Evolutionary conservation across 164 flowering plant species (phyloP), one percentile per base, ranked within the genome.

Genomic region (Stephania yunnanensis): DNA sequence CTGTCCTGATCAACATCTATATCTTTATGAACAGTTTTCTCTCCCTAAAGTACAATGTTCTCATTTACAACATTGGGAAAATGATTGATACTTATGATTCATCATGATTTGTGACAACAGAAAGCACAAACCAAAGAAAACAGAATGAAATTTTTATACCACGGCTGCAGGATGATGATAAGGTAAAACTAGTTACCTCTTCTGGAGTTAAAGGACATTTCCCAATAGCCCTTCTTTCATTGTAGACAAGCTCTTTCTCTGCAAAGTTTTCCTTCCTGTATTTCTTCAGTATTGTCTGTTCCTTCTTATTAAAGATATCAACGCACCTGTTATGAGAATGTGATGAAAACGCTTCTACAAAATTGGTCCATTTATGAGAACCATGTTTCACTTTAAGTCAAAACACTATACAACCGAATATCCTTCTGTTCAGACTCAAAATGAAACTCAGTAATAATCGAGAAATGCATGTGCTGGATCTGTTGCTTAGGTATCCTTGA

Each of bases 131-230:
- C 30, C n/a, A 70, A 46, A 55, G 46, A 1, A 20, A 48, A 22
- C 67, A 66, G 30, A 22, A 55, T 5, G 31, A 70, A 79, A 12
- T 76, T 53, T 12, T 19, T 3, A n/a, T 66, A 19, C 19, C 55
- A 31, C 17, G 75, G 67, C 4, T 50, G 20, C 52, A 69, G 69
- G 70, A 52, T 46, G 31, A 74, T 15, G 70, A 74, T 55, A 64
- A 71, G 46, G n/a, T 44, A 76, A 63, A 71, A 79, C 46, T 30
- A 8, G 67, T 84, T 80, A 94, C 99, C 99, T 95, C 99, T 85
- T 95, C 99, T n/a, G 99, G 98, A 76, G 99, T 95, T 71, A 93
- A 79, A 15, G 99, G 99, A 73, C 98, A 95, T 84, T 95, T 93
- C 70, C 98, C 98, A 74, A 95, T 92, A 68, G 94, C 93, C 78